Evolutionary conservation across 2,329 filamentous ascomycete species (phyloP).

Genomic region (Albifimbria verrucaria): DNA sequence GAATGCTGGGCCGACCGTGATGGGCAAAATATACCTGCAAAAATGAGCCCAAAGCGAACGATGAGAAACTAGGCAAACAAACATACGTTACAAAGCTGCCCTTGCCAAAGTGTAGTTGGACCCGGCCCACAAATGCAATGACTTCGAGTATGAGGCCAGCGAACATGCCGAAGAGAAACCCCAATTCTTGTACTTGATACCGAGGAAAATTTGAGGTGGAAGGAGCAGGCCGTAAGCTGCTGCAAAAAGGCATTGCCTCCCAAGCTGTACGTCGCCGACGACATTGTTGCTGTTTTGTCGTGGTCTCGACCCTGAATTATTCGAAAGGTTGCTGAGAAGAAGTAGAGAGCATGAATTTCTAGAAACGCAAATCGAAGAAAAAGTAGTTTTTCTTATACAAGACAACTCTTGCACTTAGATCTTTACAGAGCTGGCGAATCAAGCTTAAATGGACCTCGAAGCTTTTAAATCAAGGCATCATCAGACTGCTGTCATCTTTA

Average conservation of each 20-base stretch:
- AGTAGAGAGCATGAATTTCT: no score
- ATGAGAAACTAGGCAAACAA: slow-evolving; percentile 6
- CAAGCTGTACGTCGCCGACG: slow-evolving; percentile 3
- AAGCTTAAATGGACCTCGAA: no score
- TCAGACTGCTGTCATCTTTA: no score
- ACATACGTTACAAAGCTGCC: slow-evolving; percentile 54
- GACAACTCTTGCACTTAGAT: neutral
- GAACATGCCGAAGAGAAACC: slow-evolving; percentile 41
- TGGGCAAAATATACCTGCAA: slow-evolving; percentile 32
- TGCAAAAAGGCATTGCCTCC: slow-evolving; percentile 29
- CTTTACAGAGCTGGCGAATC: neutral
- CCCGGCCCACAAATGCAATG: slow-evolving; percentile 55
- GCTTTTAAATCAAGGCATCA: no score
- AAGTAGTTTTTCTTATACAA: neutral
- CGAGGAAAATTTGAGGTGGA: slow-evolving; percentile 32
- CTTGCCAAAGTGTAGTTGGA: slow-evolving; percentile 52
- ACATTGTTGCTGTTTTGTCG: neutral
- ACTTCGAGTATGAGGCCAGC: slow-evolving; percentile 53
- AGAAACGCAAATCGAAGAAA: neutral
- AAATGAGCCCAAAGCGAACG: neutral
- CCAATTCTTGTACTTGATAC: slow-evolving; percentile 36
- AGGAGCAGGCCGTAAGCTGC: slow-evolving; percentile 40
- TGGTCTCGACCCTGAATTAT: neutral
- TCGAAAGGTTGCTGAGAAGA: neutral
- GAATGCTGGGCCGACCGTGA: slow-evolving; percentile 63